Base-by-base conservation (phyloP, 768 basidiomycete species). In the Tephrocybe sp. region DNA sequence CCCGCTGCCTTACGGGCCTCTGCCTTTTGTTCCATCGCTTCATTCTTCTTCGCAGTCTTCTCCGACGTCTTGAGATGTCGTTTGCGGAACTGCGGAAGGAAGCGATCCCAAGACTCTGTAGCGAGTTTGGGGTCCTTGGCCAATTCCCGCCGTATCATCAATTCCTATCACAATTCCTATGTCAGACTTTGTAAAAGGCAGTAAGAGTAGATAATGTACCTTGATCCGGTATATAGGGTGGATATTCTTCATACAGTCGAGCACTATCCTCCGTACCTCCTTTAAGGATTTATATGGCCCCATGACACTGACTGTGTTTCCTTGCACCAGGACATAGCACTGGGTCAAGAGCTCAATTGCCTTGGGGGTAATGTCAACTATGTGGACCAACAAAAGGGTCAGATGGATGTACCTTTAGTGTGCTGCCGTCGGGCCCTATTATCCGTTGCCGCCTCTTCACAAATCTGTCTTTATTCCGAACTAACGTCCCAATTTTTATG, bases 171-270 rank as follows among this genome's bases (percentile, higher is more conserved):
- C 25, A 42, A 34, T 37, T 24, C 15, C 9, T 28, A 9, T 26
- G 12, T 13, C 11, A 15, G 26, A n/a, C 5, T 25, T 31, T 18
- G 22, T 25, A 35, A 25, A 25, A 37, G 55, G 5, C 8, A 59
- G 25, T 16, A 9, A 15, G 24, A 22, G 12, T 30, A 30, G 9
- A 34, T 44, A 9, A 27, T 59, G 18, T 32, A 91, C 94, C 70
- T 99, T 99, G 69, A 99, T 99, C 60, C 94, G 86, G 66, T 99
- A 99, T 64, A 99, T 98, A 1, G 97, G 97, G 63, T 99, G 97
- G 46, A 98, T 89, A 65, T 99, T 99, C 72, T 88, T 94, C 97
- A 99, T 98, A 73, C 97, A 99, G 64, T 99, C 97, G 34, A 98
- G 68, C n/a, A 99, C 83, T 54, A 98, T 98, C 58, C 95, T 73